A percentile compares a stretch with the other conserved stretches of the same genome.
Conservation (phyloP, 1,284 basidiomycete species). For the Puccinia polysora region DNA sequence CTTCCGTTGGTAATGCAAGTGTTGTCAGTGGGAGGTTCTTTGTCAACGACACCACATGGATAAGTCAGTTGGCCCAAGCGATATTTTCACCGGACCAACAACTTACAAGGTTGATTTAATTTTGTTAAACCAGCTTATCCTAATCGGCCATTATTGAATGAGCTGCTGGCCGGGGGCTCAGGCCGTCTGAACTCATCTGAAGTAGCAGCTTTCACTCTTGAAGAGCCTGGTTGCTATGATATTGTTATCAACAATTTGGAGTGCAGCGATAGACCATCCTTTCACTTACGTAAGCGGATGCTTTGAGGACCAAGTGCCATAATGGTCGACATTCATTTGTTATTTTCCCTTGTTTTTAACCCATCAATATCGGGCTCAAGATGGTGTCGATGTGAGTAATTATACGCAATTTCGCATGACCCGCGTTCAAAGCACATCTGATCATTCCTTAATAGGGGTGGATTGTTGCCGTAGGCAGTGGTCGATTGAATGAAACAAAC, state of each 20-base stretch:
- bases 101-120: constrained; percentile 46
- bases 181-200: constrained; percentile 22
- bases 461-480: too few relatives aligned
- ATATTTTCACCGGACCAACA: constrained; percentile 20
- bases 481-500: too few relatives aligned
- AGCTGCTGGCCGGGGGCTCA: background rate
- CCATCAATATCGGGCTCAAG: too few relatives aligned
- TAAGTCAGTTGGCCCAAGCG: constrained; percentile 1
- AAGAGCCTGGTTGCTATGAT: constrained; percentile 47
- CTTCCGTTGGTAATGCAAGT: background rate
- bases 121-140: constrained; percentile 45
- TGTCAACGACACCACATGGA: background rate
- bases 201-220: constrained; percentile 28
- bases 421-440: too few relatives aligned
- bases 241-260: constrained; percentile 54
- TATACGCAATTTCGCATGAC: too few relatives aligned
- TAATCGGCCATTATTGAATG: background rate
- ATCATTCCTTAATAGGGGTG: too few relatives aligned
- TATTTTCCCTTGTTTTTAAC: background rate
- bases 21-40: constrained; percentile 2
- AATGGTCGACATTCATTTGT: background rate
- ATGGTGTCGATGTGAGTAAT: too few relatives aligned
- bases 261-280: constrained; percentile 52
- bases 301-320: too few relatives aligned
- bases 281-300: constrained; percentile 48